A percentile compares a stretch with the other conserved stretches of the same genome.
Evolutionary conservation across 192 early-diverging fungal genomes (phyloP).

Genomic region (Haplosporangium gracile): DNA sequence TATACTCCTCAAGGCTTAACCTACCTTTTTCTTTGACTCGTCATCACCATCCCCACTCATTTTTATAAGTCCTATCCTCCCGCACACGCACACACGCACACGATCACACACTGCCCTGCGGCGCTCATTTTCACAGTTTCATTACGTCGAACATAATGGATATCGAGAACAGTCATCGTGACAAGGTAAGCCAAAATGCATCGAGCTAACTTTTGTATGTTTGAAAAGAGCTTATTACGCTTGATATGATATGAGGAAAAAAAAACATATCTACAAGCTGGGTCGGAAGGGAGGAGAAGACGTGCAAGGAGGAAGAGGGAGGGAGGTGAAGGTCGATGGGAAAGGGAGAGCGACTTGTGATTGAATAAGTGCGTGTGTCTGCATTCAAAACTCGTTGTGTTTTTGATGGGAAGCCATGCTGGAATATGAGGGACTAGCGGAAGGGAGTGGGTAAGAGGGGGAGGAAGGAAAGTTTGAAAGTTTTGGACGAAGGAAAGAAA

Average conservation of each 20-base stretch:
- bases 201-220: background rate
- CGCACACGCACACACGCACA: background rate
- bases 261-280: background rate
- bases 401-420: background rate
- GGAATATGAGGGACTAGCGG: background rate
- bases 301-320: background rate
- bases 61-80: background rate
- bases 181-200: constrained; percentile 8
- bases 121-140: too few relatives aligned
- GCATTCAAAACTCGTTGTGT: background rate
- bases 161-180: constrained; percentile 12
- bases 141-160: background rate
- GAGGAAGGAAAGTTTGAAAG: background rate
- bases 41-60: background rate
- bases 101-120: background rate
- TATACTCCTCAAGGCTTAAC: too few relatives aligned
- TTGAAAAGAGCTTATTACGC: background rate
- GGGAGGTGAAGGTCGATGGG: background rate
- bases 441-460: background rate
- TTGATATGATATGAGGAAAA: background rate
- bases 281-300: background rate
- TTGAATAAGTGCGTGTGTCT: background rate
- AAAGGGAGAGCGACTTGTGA: background rate
- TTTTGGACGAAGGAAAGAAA: background rate
- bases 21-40: background rate